These are phyloP conservation scores for Aureobasidium leucospermi DNA, from an alignment of 2,329 filamentous ascomycete species.

Conservation along the genomic window DNA sequence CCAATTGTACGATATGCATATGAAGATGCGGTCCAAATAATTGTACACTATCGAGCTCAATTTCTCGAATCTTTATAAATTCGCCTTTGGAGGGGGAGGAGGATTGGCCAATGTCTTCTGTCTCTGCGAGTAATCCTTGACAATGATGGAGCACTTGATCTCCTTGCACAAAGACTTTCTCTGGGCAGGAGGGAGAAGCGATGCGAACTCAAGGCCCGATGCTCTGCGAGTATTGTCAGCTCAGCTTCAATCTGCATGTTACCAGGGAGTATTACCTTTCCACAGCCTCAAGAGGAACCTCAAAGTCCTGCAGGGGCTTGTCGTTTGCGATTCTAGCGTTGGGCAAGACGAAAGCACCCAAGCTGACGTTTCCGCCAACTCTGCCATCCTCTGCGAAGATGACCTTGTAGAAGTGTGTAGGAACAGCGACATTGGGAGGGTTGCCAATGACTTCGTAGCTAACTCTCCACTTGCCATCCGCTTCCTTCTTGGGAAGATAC, in stretches of 20 bases:
- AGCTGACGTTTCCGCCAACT: slow-evolving; percentile 63
- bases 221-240: slow-evolving; percentile 44
- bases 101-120: slow-evolving; percentile 40
- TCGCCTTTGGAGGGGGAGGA: slow-evolving; percentile 18
- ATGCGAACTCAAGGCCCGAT: slow-evolving; percentile 83
- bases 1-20: slow-evolving; percentile 11
- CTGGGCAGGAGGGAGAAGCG: slow-evolving; percentile 64
- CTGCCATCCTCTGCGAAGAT: slow-evolving; percentile 85
- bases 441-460: slow-evolving; percentile 91
- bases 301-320: slow-evolving; percentile 83
- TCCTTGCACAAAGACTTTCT: slow-evolving; percentile 79
- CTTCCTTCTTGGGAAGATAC: slow-evolving; percentile 79
- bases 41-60: slow-evolving; percentile 7
- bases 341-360: slow-evolving; percentile 91
- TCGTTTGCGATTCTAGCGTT: slow-evolving; percentile 83
- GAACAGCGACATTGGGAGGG: slow-evolving; percentile 89
- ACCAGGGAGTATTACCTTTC: slow-evolving; percentile 45
- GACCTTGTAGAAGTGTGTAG: slow-evolving; percentile 99
- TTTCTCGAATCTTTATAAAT: background rate
- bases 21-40: background rate
- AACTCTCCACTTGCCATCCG: slow-evolving; percentile 91
- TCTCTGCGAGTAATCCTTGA: slow-evolving; percentile 66
- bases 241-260: background rate
- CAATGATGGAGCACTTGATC: slow-evolving; percentile 71
- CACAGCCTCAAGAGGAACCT: slow-evolving; percentile 87